Base-by-base conservation (phyloP, 1,139 yeast species). In the Scheffersomyces titani region DNA sequence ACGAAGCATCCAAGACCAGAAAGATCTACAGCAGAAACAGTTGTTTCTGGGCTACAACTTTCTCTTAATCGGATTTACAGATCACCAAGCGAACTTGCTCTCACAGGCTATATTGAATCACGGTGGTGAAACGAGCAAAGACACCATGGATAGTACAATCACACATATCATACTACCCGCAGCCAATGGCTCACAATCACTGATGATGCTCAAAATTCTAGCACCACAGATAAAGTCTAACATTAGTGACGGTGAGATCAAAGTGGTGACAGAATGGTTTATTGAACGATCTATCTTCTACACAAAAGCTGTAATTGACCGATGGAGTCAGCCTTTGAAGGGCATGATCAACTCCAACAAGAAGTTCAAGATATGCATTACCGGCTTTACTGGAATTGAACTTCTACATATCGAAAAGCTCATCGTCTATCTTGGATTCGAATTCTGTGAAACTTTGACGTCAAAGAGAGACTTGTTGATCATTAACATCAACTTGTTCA, bases 331-430 rank as follows among this genome's bases (percentile, higher is more conserved):
- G 45, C 94, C 92, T 1, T 76, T 87, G 56, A 74, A 71, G 22
- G 78, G 81, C 11, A 67, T 81, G 18, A 64, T 71, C 2, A 61
- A 74, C 19, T 71, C 76, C 11, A 73, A 69, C 5, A 64, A 64
- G 19, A 70, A 73, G 11, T 73, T 87, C 60, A 80, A 80, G 52
- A 76, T 92, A 0, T 83, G 90, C 59, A 78, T 90, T 1, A 84
- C 96, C 0, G 98, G 98, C 5, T 93, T 90, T 66, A 81, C 86
- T 13, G 98, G 97, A 0, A 85, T 92, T 19, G 98, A 93, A 68
- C 75, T 88, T 36, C 74, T 91, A 49, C 98, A 93, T 71, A 65
- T 91, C 9, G 86, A 83, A 19, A 88, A 89, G 64, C 75, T 93
- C 53, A 76, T 91, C 13, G 66, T 74, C 46, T 69, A 77, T n/a